phyloP scores from a whole-genome alignment of 306 rosid species.

The Sicyos edulis region DNA sequence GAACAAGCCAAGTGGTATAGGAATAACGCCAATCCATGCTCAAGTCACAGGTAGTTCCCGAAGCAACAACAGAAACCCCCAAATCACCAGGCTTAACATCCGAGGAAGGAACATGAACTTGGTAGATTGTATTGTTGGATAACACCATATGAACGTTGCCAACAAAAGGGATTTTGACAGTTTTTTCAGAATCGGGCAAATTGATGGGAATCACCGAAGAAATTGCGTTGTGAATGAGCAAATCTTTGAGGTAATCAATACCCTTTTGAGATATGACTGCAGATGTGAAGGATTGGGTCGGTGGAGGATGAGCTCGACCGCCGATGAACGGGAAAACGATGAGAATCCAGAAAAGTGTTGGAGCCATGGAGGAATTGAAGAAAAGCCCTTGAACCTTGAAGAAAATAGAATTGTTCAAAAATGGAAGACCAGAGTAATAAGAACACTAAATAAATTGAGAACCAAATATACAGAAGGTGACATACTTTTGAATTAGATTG shows the following conservation, averaged over 20 bases:
- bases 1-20: constrained; percentile 63
- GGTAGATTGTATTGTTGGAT: constrained; percentile 55
- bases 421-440: too few relatives aligned
- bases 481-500: too few relatives aligned
- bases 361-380: constrained; percentile 36
- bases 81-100: constrained; percentile 46
- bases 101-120: constrained; percentile 54
- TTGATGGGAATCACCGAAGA: constrained; percentile 61
- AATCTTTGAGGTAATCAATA: constrained; percentile 61
- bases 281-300: constrained; percentile 51
- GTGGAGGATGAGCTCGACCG: constrained; percentile 40
- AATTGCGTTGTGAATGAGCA: constrained; percentile 51
- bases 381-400: too few relatives aligned
- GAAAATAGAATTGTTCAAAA: too few relatives aligned
- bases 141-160: constrained; percentile 52
- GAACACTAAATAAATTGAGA: too few relatives aligned
- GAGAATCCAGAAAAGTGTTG: constrained; percentile 39
- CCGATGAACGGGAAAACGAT: constrained; percentile 29
- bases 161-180: constrained; percentile 51
- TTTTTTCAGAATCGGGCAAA: constrained; percentile 50
- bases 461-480: too few relatives aligned
- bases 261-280: constrained; percentile 59
- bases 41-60: constrained; percentile 62
- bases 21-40: constrained; percentile 76
- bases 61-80: constrained; percentile 54